These are phyloP conservation scores for Endoconidiophora laricicola DNA, from an alignment of 2,329 filamentous ascomycete species.

Conservation along the genomic window DNA sequence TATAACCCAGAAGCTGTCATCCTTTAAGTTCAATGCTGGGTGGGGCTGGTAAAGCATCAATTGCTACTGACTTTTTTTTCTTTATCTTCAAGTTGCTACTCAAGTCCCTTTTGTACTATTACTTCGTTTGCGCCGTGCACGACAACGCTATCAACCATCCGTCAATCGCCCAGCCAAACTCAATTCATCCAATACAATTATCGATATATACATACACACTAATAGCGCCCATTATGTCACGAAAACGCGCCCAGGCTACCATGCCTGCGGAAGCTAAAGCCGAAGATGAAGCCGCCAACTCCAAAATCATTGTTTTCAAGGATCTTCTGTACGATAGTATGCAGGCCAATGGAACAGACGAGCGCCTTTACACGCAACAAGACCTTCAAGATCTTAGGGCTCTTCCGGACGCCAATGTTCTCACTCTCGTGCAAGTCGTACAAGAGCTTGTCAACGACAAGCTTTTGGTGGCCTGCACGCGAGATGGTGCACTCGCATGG, in stretches of 20 bases:
- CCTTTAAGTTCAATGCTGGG: too few relatives aligned
- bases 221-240: slow-evolving; percentile 5
- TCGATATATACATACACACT: not conserved
- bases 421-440: slow-evolving; percentile 37
- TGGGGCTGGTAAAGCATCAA: too few relatives aligned
- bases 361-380: slow-evolving; percentile 38
- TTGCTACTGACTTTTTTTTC: not conserved
- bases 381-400: slow-evolving; percentile 41
- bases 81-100: not conserved
- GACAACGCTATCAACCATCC: not conserved
- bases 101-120: too few relatives aligned
- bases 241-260: slow-evolving; percentile 3
- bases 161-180: not conserved
- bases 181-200: not conserved
- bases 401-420: slow-evolving; percentile 38
- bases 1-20: too few relatives aligned
- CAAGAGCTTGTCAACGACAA: slow-evolving; percentile 43
- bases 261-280: slow-evolving; percentile 4
- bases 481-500: slow-evolving; percentile 33
- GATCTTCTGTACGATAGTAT: slow-evolving; percentile 40
- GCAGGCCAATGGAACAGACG: slow-evolving; percentile 30
- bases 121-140: not conserved
- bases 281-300: slow-evolving; percentile 13
- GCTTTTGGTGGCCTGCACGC: slow-evolving; percentile 34
- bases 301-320: slow-evolving; percentile 36